These are phyloP conservation scores for Calonectria leucothoes DNA, from an alignment of 2,329 filamentous ascomycete genomes.

Conservation along the genomic window DNA sequence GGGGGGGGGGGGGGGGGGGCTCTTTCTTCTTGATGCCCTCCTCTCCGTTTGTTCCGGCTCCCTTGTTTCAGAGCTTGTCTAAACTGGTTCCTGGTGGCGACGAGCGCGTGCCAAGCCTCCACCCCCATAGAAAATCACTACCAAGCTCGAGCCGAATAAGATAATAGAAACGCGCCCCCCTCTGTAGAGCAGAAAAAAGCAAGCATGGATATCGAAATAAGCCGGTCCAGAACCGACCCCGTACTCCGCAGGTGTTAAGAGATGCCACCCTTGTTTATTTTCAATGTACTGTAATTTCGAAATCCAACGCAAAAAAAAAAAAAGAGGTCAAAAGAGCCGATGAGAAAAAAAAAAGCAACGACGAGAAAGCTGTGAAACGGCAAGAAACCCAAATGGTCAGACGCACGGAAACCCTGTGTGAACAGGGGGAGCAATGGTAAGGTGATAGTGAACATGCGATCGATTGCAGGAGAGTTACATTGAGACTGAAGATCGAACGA, in stretches of 20 bases:
- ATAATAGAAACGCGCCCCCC: not conserved
- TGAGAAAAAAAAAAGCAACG: conserved; percentile 14
- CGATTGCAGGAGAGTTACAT: not conserved
- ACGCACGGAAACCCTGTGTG: not conserved
- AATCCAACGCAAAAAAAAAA: not conserved
- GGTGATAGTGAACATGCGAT: not conserved
- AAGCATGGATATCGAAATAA: conserved; percentile 32
- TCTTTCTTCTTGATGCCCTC: not conserved
- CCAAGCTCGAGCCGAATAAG: conserved; percentile 2
- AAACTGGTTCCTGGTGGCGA: not conserved
- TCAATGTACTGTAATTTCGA: conserved; percentile 20
- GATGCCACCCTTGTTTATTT: conserved; percentile 14
- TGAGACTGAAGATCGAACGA: not conserved
- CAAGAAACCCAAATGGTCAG: conserved; percentile 10
- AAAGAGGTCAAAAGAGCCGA: not conserved
- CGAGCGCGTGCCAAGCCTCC: not conserved
- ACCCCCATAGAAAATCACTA: not conserved
- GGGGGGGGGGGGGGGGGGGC: too few relatives aligned
- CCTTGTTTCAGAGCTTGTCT: conserved; percentile 1
- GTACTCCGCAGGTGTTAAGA: conserved; percentile 31
- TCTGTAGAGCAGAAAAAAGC: conserved; percentile 2
- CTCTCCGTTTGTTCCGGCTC: not conserved
- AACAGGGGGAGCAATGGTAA: not conserved
- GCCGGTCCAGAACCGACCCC: conserved; percentile 26
- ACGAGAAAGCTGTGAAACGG: conserved; percentile 2